phyloP scores from a whole-genome alignment of 1,284 basidiomycete species.

The Cystobasidium pallidum region DNA sequence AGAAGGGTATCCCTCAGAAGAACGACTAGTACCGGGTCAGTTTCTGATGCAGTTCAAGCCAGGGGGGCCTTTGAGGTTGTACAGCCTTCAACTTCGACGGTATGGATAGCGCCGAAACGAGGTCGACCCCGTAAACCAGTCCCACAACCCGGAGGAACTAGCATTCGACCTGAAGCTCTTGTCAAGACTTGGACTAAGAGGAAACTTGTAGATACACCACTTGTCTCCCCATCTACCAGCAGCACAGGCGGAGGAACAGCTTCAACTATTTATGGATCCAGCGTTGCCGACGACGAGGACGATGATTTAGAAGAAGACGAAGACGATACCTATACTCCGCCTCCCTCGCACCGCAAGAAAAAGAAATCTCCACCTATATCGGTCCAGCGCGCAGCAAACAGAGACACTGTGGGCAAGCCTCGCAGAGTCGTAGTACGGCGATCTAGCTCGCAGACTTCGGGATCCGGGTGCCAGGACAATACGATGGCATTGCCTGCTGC shows the following conservation, averaged over 20 bases:
- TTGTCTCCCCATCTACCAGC: neutral
- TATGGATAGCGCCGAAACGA: constrained; percentile 1
- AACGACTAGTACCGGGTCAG: neutral
- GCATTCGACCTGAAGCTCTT: neutral
- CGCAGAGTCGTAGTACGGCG: neutral
- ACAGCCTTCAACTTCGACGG: neutral
- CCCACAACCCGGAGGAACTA: neutral
- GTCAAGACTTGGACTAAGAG: neutral
- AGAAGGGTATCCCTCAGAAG: neutral
- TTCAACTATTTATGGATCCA: constrained; percentile 4
- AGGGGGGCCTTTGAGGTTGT: neutral
- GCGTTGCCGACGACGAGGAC: neutral
- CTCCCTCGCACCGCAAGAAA: constrained; percentile 4
- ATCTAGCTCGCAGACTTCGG: neutral
- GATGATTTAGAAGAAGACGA: constrained; percentile 13
- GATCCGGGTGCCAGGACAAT: neutral
- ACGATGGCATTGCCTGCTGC: neutral
- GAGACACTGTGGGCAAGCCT: neutral
- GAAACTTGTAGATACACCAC: neutral
- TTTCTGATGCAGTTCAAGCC: neutral
- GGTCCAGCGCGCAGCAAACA: neutral
- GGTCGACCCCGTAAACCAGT: neutral
- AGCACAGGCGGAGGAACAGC: constrained; percentile 5
- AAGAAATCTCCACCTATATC: neutral
- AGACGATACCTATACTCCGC: constrained; percentile 6